phyloP scores from a whole-genome alignment of 1,139 yeast genomes.

The Yamadazyma dushanensis region DNA sequence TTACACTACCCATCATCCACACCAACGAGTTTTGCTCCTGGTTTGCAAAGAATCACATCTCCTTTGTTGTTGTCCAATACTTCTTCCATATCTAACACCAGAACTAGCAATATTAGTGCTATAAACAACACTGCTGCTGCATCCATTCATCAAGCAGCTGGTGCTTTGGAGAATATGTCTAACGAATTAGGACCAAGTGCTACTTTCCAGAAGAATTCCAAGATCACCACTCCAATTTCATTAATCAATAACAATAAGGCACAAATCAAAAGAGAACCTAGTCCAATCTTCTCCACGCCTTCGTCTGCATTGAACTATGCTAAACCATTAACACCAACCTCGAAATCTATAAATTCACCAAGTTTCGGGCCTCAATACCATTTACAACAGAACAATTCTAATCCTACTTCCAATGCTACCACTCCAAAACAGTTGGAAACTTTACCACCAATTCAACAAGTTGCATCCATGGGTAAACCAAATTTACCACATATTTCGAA shows the following conservation, averaged over 20 bases:
- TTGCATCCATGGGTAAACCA: constrained; percentile 19
- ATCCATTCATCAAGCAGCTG: constrained; percentile 51
- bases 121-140: constrained; percentile 11
- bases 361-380: constrained; percentile 48
- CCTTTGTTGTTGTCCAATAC: constrained; percentile 57
- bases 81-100: constrained; percentile 38
- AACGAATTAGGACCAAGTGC: constrained; percentile 50
- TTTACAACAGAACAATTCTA: constrained; percentile 15
- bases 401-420: constrained; percentile 19
- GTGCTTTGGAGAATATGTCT: constrained; percentile 60
- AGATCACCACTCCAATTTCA: constrained; percentile 21
- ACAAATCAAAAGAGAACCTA: constrained; percentile 18
- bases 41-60: constrained; percentile 61
- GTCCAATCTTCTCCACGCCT: constrained; percentile 32
- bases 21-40: constrained; percentile 70
- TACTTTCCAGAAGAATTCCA: constrained; percentile 28
- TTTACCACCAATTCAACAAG: constrained; percentile 40
- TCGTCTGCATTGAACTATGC: constrained; percentile 33
- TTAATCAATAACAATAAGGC: constrained; percentile 25
- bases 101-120: constrained; percentile 16
- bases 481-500: constrained; percentile 29
- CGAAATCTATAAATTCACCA: constrained; percentile 33
- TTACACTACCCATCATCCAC: constrained; percentile 68
- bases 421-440: constrained; percentile 18
- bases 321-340: constrained; percentile 15